Conservation (phyloP, 2,329 filamentous ascomycete genomes). For the Lecanosticta acicola region DNA sequence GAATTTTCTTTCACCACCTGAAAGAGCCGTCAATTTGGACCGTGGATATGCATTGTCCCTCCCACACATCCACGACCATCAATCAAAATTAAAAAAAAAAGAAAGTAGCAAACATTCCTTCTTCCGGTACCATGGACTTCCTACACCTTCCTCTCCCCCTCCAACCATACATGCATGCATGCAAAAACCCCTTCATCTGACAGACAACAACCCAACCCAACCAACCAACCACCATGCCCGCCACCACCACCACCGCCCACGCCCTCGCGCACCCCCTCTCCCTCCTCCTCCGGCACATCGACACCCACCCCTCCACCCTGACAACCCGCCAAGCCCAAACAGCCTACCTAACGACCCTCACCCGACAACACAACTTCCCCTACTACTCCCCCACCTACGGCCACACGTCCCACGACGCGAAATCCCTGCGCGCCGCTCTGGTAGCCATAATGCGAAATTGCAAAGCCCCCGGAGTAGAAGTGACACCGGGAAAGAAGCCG, state of each 20-base stretch:
- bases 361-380: slow-evolving; percentile 1
- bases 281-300: neutral
- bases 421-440: slow-evolving; percentile 4
- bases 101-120: no score
- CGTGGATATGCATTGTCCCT: no score
- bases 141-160: no score
- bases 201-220: no score
- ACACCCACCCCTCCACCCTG: neutral
- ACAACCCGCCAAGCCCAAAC: slow-evolving; percentile 1
- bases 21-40: no score
- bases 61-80: no score
- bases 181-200: no score
- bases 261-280: slow-evolving; percentile 3
- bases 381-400: slow-evolving; percentile 6
- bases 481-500: neutral
- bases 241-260: neutral
- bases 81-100: no score
- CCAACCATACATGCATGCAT: no score
- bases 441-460: slow-evolving; percentile 1
- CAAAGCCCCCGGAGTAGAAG: neutral
- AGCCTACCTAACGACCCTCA: slow-evolving; percentile 3
- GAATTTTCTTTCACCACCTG: no score
- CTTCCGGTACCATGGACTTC: no score
- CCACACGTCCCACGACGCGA: slow-evolving; percentile 7
- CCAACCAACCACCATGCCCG: no score